Evolutionary conservation across 257 asterid genomes (phyloP).

Genomic region (Ilex asprella): DNA sequence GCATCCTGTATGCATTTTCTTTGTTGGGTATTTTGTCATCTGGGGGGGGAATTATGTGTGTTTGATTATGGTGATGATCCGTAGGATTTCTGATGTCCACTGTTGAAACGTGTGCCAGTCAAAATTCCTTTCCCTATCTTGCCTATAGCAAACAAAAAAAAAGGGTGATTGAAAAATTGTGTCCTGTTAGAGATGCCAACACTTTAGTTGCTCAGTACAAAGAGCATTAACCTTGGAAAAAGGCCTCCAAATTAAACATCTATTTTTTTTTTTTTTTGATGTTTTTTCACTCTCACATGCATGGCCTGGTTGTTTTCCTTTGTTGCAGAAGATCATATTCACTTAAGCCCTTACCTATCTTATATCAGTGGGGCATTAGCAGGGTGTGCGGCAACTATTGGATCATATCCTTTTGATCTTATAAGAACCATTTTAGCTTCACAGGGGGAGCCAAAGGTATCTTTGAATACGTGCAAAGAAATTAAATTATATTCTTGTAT

Average conservation of each 20-base stretch:
- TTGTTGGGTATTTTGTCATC: no score
- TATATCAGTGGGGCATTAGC: slow-evolving; percentile 86
- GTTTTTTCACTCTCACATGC: slow-evolving; percentile 6
- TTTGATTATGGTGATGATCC: no score
- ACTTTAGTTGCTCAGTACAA: neutral
- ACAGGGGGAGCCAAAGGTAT: slow-evolving; percentile 97
- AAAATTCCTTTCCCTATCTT: no score
- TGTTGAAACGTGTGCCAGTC: no score
- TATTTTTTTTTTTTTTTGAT: neutral
- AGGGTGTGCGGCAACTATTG: slow-evolving; percentile 95
- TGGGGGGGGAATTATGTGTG: no score
- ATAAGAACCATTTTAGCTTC: slow-evolving; percentile 92
- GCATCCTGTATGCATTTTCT: no score
- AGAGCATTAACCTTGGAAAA: no score
- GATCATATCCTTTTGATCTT: slow-evolving; percentile 95
- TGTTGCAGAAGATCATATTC: slow-evolving; percentile 71
- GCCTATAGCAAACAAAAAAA: no score
- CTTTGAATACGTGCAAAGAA: slow-evolving; percentile 1
- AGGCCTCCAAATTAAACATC: neutral
- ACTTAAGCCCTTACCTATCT: slow-evolving; percentile 74
- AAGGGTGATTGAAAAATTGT: no score
- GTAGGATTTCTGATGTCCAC: no score
- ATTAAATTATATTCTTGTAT: neutral
- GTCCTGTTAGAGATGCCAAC: neutral
- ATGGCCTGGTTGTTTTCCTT: slow-evolving; percentile 12